Percentiles rank a stretch among this genome's conserved stretches.
Evolutionary conservation across 129 eudicot species (phyloP).

Genomic region (Artemisia argyi): DNA sequence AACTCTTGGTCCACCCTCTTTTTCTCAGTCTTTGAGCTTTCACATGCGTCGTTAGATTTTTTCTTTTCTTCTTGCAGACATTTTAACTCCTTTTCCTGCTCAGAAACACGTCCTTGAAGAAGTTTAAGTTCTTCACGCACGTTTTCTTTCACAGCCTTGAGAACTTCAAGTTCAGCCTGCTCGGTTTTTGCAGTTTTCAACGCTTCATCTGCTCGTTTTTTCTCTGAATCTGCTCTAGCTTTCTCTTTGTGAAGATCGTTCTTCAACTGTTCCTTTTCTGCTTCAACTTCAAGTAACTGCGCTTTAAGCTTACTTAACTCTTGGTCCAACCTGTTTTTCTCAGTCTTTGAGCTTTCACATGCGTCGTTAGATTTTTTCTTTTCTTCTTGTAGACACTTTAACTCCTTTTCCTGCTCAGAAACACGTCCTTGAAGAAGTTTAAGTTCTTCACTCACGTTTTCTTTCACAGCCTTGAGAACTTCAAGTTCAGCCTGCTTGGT

Average conservation of each 20-base stretch:
- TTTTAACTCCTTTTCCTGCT: constrained; percentile 35
- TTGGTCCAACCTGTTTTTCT: constrained; percentile 24
- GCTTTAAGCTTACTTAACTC: constrained; percentile 20
- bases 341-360: constrained; percentile 14
- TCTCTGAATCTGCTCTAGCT: constrained; percentile 34
- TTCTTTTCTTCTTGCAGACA: constrained; percentile 10
- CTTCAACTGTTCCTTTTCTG: constrained; percentile 27
- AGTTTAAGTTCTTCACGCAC: constrained; percentile 30
- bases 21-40: constrained; percentile 20
- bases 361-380: constrained; percentile 22
- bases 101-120: constrained; percentile 20
- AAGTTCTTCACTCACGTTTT: constrained; percentile 32
- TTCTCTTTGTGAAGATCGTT: constrained; percentile 36
- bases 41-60: constrained; percentile 22
- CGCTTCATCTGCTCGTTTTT: constrained; percentile 34
- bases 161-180: constrained; percentile 30
- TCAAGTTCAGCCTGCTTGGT: constrained; percentile 23
- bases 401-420: constrained; percentile 31
- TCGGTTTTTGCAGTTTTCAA: constrained; percentile 31
- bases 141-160: constrained; percentile 25
- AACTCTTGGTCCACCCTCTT: constrained; percentile 25
- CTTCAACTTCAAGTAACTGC: constrained; percentile 20
- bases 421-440: constrained; percentile 18
- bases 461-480: constrained; percentile 25
- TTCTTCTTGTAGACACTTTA: constrained; percentile 15